phyloP scores from a whole-genome alignment of 805 yeast species.

The Deakozyma indianensis region DNA sequence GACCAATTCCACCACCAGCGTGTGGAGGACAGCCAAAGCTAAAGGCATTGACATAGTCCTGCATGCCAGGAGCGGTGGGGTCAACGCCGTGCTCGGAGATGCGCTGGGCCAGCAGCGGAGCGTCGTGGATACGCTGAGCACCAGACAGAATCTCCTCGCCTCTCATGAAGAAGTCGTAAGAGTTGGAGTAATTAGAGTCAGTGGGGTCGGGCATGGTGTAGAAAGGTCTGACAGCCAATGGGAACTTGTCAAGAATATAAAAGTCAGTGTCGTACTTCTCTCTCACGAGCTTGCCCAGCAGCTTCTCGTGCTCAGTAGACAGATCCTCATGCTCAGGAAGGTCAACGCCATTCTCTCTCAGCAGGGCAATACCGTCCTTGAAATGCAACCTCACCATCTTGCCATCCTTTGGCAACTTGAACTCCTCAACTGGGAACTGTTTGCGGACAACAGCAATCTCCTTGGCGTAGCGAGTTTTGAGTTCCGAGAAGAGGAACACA shows the following conservation, averaged over 20 bases:
- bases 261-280: constrained; percentile 95
- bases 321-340: constrained; percentile 71
- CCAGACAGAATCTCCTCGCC: constrained; percentile 99
- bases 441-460: constrained; percentile 84
- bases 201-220: constrained; percentile 98
- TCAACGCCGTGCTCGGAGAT: constrained; percentile 73
- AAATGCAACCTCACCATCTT: constrained; percentile 82
- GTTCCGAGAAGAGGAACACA: constrained; percentile 73
- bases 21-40: constrained; percentile 95
- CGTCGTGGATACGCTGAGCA: constrained; percentile 97
- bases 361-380: constrained; percentile 80
- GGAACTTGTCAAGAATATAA: constrained; percentile 96
- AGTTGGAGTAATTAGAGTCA: constrained; percentile 87
- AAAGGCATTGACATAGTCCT: constrained; percentile 88
- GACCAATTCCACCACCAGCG: constrained; percentile 99
- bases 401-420: constrained; percentile 84
- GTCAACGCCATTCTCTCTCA: constrained; percentile 79
- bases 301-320: constrained; percentile 87
- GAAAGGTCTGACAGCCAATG: constrained; percentile 91
- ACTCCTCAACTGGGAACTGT: constrained; percentile 96
- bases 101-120: constrained; percentile 66
- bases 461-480: constrained; percentile 60
- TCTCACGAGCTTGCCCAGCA: constrained; percentile 79
- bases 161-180: constrained; percentile 99
- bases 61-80: constrained; percentile 66